Base-by-base conservation (phyloP, 106 monocot species). In the Dendrobium nobile region DNA sequence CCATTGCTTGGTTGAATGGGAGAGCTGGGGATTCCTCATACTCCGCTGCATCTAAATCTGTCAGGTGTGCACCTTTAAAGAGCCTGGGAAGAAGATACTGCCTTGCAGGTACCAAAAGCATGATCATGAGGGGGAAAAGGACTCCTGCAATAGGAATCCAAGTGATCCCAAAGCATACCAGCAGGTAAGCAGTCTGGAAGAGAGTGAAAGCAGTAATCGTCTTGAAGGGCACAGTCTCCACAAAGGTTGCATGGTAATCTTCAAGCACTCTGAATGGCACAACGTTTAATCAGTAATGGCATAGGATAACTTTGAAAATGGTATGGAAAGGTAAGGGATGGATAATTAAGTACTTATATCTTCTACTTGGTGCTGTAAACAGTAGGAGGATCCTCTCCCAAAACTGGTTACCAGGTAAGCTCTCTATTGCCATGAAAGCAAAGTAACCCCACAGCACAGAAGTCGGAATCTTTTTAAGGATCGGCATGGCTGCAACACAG, bases 341-440 rank as follows among this genome's bases (percentile, higher is more conserved):
- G 24, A 70, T 27, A 78, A 58, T 51, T 51, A 16, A 51, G 54
- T 78, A 95, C 95, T 95, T 91, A 85, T 84, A 95, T 88, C 95
- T 74, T 79, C 91, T 82, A 75, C 92, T 87, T 43, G 95, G 95
- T 68, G 95, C 89, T 65, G 92, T 95, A 80, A 95, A 93, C 72
- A 92, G 86, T 41, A 95, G 86, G 9, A 95, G 84, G 33, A 95
- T 95, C 75, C 95, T 85, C 28, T 95, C 95, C 92, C 93, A 95
- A 79, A 95, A 95, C 65, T 95, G 95, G 78, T 95, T 95, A n/a
- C 95, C 95, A 2, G 95, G 95, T 37, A 95, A 85, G 85, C 92
- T 92, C 75, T 95, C 95, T 45, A 95, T 95, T 51, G 95, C 95
- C 95, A 92, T 95, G 84, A 90, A 92, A 24, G 95, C 93, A 72